Evolutionary conservation across 306 rosid species (phyloP), one percentile per base, ranked within the genome.

Genomic region (Sicyos edulis): DNA sequence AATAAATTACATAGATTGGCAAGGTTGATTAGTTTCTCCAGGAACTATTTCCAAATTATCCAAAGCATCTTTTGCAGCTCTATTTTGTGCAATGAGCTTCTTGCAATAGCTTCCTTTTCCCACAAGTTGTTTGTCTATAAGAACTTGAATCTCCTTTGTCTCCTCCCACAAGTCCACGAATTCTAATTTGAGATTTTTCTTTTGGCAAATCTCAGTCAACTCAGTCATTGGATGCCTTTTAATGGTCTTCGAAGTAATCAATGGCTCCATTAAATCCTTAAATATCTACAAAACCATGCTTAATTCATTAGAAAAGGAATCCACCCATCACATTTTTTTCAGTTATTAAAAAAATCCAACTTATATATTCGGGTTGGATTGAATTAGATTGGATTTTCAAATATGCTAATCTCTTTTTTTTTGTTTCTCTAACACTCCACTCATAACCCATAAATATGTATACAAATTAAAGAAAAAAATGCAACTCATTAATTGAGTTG

Each of bases 21-120:
- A 51, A 53, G 49, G 61, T 51, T 70, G 10, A 57, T 42, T 59
- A 12, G 11, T 8, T 15, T 58, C 10, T 2, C 22, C 17, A 2
- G 44, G 8, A 40, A 73, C 6, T 14, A 6, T 58, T 21, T 51
- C 75, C n/a, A 68, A 55, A n/a, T 89, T 89, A 1, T 78, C 58
- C 68, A 89, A 26, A 15, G 89, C 96, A 75, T 73, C 74, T 79
- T 80, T 82, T 0, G 96, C 86, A 2, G 96, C 91, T 82, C 91
- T 69, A 47, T 82, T 85, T 0, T 78, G 70, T 1, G 89, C 91
- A 19, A 89, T 79, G 1, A 85, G 88, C 42, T 86, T 88, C 60
- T 78, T 83, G 10, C 50, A 29, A n/a, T 68, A 83, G 0, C 34
- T 76, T 3, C 82, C 87, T 3, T 74, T 77, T 14, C 92, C 92